Percentiles rank a stretch among this genome's conserved stretches.
Conservation (phyloP, 2,329 filamentous ascomycete genomes). For the Nemania sp. region DNA sequence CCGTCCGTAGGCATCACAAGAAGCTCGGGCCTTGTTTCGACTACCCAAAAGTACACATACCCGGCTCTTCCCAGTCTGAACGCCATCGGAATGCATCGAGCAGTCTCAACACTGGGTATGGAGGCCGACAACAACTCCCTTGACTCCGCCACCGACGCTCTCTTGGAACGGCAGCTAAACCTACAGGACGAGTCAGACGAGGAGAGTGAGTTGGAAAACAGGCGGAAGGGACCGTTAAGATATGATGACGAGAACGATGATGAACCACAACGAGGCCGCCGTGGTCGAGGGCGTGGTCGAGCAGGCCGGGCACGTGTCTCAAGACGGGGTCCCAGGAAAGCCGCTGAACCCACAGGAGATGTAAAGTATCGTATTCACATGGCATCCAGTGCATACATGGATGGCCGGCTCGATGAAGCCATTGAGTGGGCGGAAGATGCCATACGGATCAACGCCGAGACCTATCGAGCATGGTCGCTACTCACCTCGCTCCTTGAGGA, state of each 20-base stretch:
- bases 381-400: constrained; percentile 71
- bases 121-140: constrained; percentile 22
- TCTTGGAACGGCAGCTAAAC: constrained; percentile 34
- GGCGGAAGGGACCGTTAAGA: background rate
- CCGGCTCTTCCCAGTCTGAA: background rate
- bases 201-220: constrained; percentile 21
- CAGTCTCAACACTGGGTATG: background rate
- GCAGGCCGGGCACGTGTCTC: constrained; percentile 26
- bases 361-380: constrained; percentile 70
- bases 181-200: constrained; percentile 24
- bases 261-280: constrained; percentile 13
- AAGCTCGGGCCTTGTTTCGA: background rate
- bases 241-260: constrained; percentile 14
- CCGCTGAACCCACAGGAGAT: constrained; percentile 70
- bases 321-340: constrained; percentile 57
- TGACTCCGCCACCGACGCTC: constrained; percentile 33
- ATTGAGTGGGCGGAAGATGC: constrained; percentile 64
- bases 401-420: constrained; percentile 63
- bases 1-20: background rate
- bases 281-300: constrained; percentile 21
- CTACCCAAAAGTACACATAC: background rate
- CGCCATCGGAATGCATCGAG: background rate
- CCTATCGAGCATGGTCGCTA: constrained; percentile 67
- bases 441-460: constrained; percentile 70
- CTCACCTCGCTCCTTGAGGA: constrained; percentile 66